Evolutionary conservation across 2,329 filamentous ascomycete species (phyloP).

Genomic region (Tolypocladium cylindrosporum): DNA sequence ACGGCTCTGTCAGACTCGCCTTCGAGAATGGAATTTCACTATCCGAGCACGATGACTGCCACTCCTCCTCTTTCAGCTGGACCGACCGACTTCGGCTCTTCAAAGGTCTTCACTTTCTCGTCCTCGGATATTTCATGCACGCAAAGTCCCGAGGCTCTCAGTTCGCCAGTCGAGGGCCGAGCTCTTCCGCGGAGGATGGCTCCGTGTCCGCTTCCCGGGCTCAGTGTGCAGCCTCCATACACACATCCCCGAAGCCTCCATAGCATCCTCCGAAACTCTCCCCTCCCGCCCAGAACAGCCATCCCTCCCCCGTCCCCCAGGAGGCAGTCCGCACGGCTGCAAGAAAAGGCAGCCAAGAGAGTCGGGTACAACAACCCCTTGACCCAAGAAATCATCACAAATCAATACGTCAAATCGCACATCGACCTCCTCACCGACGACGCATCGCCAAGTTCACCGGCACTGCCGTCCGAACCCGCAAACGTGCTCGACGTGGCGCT

Average conservation of each 20-base stretch:
- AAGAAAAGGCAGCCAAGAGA: constrained; percentile 42
- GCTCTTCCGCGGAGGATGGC: constrained; percentile 5
- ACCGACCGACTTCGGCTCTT: constrained; percentile 29
- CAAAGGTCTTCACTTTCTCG: constrained; percentile 37
- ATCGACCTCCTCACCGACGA: constrained; percentile 54
- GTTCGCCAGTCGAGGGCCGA: constrained; percentile 8
- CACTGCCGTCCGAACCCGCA: constrained; percentile 23
- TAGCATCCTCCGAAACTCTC: constrained; percentile 58
- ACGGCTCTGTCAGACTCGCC: constrained; percentile 42
- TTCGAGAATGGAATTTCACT: constrained; percentile 32
- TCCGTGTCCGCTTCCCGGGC: background rate
- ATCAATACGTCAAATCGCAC: constrained; percentile 52
- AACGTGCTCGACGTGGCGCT: constrained; percentile 36
- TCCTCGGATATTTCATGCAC: constrained; percentile 19
- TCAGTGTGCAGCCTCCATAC: constrained; percentile 32
- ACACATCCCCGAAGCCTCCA: constrained; percentile 47
- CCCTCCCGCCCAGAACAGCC: constrained; percentile 42
- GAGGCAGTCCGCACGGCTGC: constrained; percentile 42
- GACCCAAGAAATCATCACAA: constrained; percentile 53
- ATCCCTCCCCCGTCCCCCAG: constrained; percentile 41
- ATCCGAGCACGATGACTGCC: constrained; percentile 48
- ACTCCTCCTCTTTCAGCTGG: constrained; percentile 49
- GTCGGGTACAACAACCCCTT: constrained; percentile 55
- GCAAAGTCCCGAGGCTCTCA: background rate
- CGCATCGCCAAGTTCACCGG: constrained; percentile 35